Base-by-base conservation (phyloP, 2,329 filamentous ascomycete genomes). In the Stagonosporopsis cucurbitacearum region DNA sequence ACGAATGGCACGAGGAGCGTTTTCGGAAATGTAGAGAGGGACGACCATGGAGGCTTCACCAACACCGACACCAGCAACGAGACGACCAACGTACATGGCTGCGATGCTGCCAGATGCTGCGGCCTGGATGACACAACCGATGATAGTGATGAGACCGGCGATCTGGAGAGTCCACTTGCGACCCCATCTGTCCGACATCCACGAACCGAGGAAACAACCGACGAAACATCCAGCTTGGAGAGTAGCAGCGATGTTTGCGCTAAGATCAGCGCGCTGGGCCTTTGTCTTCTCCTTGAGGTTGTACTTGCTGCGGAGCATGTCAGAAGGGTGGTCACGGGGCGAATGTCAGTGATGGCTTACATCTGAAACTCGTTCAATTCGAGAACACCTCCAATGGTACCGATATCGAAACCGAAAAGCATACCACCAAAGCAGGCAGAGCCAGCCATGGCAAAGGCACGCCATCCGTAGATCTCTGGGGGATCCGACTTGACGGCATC, bases 401-500 rank as follows among this genome's bases (percentile, higher is more conserved):
- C 87, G 25, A 86, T 88, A 66, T 86, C 84, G 74, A 86, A 82
- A 23, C 87, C 87, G 59, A 89, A 89, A 43, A 88, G 80, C 79
- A 85, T 85, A 56, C 88, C 88, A 57, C 88, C 88, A 57, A 89
- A 90, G 74, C 87, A 90, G 36, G 86, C 82, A 60, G 85, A 86
- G 68, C 81, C 86, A 44, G 86, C 86, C 62, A 89, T 79, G 53
- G 81, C 81, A 60, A 88, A 85, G 25, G 88, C 86, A 52, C 87
- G 82, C 87, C 87, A 90, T 67, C 86, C 86, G 75, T 89, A 90
- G 56, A 90, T 86, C 70, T 88, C 83, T 19, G 81, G 79, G 17
- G 88, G 88, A 68, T 90, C 88, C 32, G 78, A 75, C 68, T 82
- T 86, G 84, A 91, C 90, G 40, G 88, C 85, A 72, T 91, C 86